These are phyloP conservation scores for Penicillium sp. DNA, from an alignment of 2,329 filamentous ascomycete genomes.

Conservation along the genomic window DNA sequence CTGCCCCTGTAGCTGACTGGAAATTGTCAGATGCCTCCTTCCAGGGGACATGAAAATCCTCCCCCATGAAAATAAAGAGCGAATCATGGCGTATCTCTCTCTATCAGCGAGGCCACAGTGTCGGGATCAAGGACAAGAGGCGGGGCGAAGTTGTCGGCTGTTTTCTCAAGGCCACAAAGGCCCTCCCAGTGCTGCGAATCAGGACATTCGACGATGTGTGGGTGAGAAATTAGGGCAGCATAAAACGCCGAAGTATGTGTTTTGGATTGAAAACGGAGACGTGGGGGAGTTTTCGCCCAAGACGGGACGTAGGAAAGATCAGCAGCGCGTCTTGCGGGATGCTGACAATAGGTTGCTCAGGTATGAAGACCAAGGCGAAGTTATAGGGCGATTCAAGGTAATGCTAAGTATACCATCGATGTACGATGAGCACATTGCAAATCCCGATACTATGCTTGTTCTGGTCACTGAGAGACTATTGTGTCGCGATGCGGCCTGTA, in stretches of 20 bases:
- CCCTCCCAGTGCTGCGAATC: slow-evolving; percentile 42
- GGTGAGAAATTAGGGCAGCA: slow-evolving; percentile 57
- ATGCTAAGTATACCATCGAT: too few relatives aligned
- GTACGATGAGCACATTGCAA: too few relatives aligned
- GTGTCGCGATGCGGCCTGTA: too few relatives aligned
- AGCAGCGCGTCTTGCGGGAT: slow-evolving; percentile 56
- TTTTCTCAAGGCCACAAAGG: slow-evolving; percentile 45
- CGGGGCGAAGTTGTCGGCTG: slow-evolving; percentile 51
- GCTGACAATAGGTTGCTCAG: slow-evolving; percentile 38
- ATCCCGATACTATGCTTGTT: too few relatives aligned
- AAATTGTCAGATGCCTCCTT: background rate
- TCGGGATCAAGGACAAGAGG: slow-evolving; percentile 58
- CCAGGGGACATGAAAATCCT: slow-evolving; percentile 65
- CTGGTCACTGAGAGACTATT: too few relatives aligned
- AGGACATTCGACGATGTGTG: slow-evolving; percentile 59
- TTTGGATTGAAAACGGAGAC: slow-evolving; percentile 64
- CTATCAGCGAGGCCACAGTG: slow-evolving; percentile 59
- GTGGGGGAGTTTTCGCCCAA: slow-evolving; percentile 55
- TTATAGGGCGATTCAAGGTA: too few relatives aligned
- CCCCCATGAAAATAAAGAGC: slow-evolving; percentile 68
- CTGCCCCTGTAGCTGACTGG: background rate
- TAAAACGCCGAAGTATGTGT: slow-evolving; percentile 65
- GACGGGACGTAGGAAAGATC: slow-evolving; percentile 66
- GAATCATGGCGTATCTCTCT: slow-evolving; percentile 59
- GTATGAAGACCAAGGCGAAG: too few relatives aligned